Evolutionary conservation across 2,329 filamentous ascomycete species (phyloP).

Genomic region (Colletotrichum sp.): DNA sequence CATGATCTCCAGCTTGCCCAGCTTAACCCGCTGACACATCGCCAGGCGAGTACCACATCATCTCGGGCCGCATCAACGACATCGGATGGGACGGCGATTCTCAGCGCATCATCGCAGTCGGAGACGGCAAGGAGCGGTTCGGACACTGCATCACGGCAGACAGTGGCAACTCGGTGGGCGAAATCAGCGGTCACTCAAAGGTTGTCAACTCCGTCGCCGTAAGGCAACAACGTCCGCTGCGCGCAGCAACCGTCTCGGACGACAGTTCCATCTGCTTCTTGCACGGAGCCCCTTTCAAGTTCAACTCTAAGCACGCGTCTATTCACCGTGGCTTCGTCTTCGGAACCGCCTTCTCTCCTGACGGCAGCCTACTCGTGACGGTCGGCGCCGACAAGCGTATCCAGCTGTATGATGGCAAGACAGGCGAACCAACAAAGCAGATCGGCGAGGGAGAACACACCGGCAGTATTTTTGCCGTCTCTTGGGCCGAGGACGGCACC

Average conservation of each 20-base stretch:
- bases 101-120: slow-evolving; percentile 94
- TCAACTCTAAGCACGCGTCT: slow-evolving; percentile 79
- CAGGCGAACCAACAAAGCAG: slow-evolving; percentile 78
- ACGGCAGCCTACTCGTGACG: slow-evolving; percentile 81
- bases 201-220: slow-evolving; percentile 91
- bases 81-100: slow-evolving; percentile 98
- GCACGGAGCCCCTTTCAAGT: slow-evolving; percentile 95
- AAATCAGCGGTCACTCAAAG: slow-evolving; percentile 90
- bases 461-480: slow-evolving; percentile 90
- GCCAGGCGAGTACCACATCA: slow-evolving; percentile 85
- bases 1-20: background rate
- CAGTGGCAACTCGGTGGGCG: slow-evolving; percentile 93
- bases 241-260: slow-evolving; percentile 90
- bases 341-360: slow-evolving; percentile 86
- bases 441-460: slow-evolving; percentile 87
- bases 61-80: slow-evolving; percentile 93
- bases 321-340: slow-evolving; percentile 90
- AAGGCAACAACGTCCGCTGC: slow-evolving; percentile 85
- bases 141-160: slow-evolving; percentile 95
- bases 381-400: slow-evolving; percentile 93
- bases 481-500: slow-evolving; percentile 87
- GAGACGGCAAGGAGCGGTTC: slow-evolving; percentile 91
- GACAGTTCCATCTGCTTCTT: slow-evolving; percentile 91
- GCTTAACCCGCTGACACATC: background rate
- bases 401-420: slow-evolving; percentile 96